Conservation (phyloP, 169 alveolate genomes). For the Hammondia hammondi region DNA sequence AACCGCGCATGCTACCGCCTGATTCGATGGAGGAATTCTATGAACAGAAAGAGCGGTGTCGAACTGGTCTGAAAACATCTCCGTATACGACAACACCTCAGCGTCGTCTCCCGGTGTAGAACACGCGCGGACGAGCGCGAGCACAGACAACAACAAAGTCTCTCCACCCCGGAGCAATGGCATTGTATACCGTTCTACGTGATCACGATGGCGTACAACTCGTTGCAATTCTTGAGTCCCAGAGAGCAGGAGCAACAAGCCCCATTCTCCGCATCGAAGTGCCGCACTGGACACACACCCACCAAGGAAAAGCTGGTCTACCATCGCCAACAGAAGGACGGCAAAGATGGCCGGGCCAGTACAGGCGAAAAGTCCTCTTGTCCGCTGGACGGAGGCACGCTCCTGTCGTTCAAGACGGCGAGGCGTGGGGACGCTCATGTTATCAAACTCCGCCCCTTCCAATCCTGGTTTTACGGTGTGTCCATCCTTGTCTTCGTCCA, state of each 20-base stretch:
- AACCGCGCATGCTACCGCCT: too few species aligned
- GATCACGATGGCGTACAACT: not conserved
- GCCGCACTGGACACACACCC: not conserved
- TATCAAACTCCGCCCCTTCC: too few species aligned
- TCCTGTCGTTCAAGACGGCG: too few species aligned
- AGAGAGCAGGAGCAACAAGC: not conserved
- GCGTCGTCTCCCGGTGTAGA: not conserved
- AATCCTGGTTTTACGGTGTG: too few species aligned
- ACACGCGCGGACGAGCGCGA: not conserved
- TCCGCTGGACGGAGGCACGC: too few species aligned
- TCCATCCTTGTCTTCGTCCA: too few species aligned
- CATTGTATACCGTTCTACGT: not conserved
- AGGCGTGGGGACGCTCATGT: too few species aligned
- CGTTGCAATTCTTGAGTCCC: not conserved
- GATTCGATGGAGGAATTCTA: too few species aligned
- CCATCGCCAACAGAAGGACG: not conserved
- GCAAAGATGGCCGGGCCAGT: not conserved
- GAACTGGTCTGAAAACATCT: conserved; percentile 14
- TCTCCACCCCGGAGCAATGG: not conserved
- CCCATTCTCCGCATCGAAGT: not conserved
- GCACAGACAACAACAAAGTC: not conserved
- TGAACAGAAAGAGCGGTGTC: not conserved
- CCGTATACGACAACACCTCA: not conserved
- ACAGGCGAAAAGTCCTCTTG: too few species aligned
- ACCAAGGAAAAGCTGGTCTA: not conserved